A percentile compares a stretch with the other conserved stretches of the same genome.
phyloP scores from a whole-genome alignment of 1,139 yeast genomes.

The Hyphopichia burtonii region DNA sequence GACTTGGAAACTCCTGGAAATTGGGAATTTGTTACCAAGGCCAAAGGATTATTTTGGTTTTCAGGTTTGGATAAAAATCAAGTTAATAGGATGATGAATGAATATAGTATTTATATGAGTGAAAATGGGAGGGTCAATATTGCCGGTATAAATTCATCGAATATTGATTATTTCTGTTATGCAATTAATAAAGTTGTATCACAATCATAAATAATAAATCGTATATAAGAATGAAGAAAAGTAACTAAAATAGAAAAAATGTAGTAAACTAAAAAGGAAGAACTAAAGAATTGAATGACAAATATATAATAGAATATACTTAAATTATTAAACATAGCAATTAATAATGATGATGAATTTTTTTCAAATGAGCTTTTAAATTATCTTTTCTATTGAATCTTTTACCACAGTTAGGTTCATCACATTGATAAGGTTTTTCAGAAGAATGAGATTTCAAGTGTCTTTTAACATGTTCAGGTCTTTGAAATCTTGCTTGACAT shows the following conservation, averaged over 20 bases:
- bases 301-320: neutral
- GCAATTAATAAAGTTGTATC: slow-evolving; percentile 16
- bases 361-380: slow-evolving; percentile 66
- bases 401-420: slow-evolving; percentile 70
- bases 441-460: slow-evolving; percentile 86
- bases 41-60: slow-evolving; percentile 46
- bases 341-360: slow-evolving; percentile 43
- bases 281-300: neutral
- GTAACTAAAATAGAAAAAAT: neutral
- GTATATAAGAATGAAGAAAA: neutral
- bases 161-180: slow-evolving; percentile 34
- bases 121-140: slow-evolving; percentile 42
- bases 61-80: slow-evolving; percentile 38
- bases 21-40: slow-evolving; percentile 38
- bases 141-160: slow-evolving; percentile 40
- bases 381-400: slow-evolving; percentile 72
- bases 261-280: neutral
- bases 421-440: slow-evolving; percentile 82
- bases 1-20: slow-evolving; percentile 41
- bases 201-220: too few species aligned
- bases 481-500: slow-evolving; percentile 71
- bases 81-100: slow-evolving; percentile 25
- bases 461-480: slow-evolving; percentile 91
- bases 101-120: slow-evolving; percentile 39
- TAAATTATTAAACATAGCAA: neutral